These are phyloP conservation scores for Lactarius sanguifluus DNA, from an alignment of 768 basidiomycete species.

Conservation along the genomic window DNA sequence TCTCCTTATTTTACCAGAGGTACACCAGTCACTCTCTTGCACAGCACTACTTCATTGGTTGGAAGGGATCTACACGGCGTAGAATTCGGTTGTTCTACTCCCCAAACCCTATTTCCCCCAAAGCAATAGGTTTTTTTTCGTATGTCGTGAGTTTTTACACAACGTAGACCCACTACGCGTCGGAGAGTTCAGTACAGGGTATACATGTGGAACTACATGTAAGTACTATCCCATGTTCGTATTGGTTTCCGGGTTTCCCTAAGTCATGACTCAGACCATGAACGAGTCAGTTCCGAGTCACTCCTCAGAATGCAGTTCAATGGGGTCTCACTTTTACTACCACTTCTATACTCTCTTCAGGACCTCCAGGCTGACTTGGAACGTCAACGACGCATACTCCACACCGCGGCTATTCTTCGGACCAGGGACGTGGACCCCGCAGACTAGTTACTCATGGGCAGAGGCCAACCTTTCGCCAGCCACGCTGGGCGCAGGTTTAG, in stretches of 20 bases:
- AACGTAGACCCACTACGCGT: slow-evolving; percentile 15
- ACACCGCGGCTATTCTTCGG: slow-evolving; percentile 23
- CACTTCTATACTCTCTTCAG: neutral
- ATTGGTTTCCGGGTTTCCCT: neutral
- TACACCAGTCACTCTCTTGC: neutral
- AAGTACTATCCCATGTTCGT: slow-evolving; percentile 27
- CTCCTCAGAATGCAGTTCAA: slow-evolving; percentile 22
- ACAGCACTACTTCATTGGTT: slow-evolving; percentile 24
- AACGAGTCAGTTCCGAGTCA: too few relatives aligned
- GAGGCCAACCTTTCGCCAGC: slow-evolving; percentile 1
- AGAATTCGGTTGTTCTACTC: neutral
- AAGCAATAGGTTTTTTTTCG: neutral
- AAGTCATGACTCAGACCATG: neutral
- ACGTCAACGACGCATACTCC: slow-evolving; percentile 9
- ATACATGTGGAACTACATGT: slow-evolving; percentile 26
- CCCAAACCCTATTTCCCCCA: too few relatives aligned
- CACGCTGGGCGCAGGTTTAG: neutral
- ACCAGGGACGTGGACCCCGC: slow-evolving; percentile 28
- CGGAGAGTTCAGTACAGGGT: slow-evolving; percentile 25
- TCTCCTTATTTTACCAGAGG: neutral
- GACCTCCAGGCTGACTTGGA: neutral
- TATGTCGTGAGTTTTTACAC: neutral
- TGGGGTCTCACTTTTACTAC: slow-evolving; percentile 14
- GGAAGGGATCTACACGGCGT: slow-evolving; percentile 28
- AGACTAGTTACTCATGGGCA: neutral